These are phyloP conservation scores for Grigorovia humatica DNA, from an alignment of 805 yeast genomes.

Conservation along the genomic window DNA sequence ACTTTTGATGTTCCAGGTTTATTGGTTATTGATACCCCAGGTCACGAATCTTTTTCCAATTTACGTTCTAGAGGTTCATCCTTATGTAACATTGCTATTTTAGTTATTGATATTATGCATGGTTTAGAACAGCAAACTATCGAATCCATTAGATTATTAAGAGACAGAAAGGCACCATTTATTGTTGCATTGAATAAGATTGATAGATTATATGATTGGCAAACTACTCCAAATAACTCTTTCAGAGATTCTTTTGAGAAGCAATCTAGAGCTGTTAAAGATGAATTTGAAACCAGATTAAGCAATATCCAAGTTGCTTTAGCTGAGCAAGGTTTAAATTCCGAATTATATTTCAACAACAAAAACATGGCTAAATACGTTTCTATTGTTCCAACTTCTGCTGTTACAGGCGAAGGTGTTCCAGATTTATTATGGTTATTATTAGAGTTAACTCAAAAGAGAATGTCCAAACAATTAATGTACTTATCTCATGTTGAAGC, in stretches of 20 bases:
- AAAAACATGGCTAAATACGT: slow-evolving; percentile 88
- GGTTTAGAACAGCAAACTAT: slow-evolving; percentile 97
- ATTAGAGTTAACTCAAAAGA: slow-evolving; percentile 90
- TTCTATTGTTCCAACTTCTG: slow-evolving; percentile 96
- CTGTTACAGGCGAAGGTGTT: slow-evolving; percentile 99
- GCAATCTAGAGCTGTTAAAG: slow-evolving; percentile 77
- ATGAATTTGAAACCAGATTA: slow-evolving; percentile 83
- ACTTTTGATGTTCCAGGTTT: slow-evolving; percentile 94
- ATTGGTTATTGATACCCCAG: slow-evolving; percentile 95
- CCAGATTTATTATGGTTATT: slow-evolving; percentile 95
- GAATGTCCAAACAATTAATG: slow-evolving; percentile 98
- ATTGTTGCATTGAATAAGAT: slow-evolving; percentile 95
- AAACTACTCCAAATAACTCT: slow-evolving; percentile 79
- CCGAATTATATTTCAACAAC: slow-evolving; percentile 93
- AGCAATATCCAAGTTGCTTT: slow-evolving; percentile 79
- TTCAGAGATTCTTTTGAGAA: slow-evolving; percentile 86
- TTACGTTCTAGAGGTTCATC: slow-evolving; percentile 98
- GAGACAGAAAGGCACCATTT: slow-evolving; percentile 97
- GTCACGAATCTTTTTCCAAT: slow-evolving; percentile 98
- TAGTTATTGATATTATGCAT: slow-evolving; percentile 98
- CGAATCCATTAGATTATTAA: slow-evolving; percentile 81
- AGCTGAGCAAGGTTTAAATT: slow-evolving; percentile 96
- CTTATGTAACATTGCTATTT: slow-evolving; percentile 95
- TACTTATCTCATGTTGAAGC: slow-evolving; percentile 86
- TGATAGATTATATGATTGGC: slow-evolving; percentile 96